Percentiles rank a stretch among this genome's conserved stretches.
These are phyloP conservation scores for Trichothecium sympodiale DNA, from an alignment of 2,329 filamentous ascomycete genomes.

Conservation along the genomic window DNA sequence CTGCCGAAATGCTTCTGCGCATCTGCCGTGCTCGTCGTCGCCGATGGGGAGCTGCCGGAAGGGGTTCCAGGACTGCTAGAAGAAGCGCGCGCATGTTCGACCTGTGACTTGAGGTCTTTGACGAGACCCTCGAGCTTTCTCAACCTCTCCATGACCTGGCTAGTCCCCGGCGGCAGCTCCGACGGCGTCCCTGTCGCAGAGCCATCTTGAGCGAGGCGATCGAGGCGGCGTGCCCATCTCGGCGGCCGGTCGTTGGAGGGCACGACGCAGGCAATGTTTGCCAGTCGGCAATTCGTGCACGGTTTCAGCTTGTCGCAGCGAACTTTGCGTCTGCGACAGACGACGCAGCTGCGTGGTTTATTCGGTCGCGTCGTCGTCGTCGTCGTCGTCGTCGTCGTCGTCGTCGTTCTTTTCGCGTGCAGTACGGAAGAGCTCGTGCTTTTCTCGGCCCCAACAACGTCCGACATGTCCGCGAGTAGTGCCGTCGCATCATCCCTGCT, in stretches of 20 bases:
- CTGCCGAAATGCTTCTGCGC: conserved; percentile 33
- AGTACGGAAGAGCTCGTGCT: conserved; percentile 8
- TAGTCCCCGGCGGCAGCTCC: too few relatives aligned
- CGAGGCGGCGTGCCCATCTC: conserved; percentile 41
- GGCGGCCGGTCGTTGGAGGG: conserved; percentile 38
- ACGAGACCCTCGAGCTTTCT: conserved; percentile 38
- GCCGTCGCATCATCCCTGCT: too few relatives aligned
- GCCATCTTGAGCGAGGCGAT: conserved; percentile 20
- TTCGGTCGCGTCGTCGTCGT: conserved; percentile 3
- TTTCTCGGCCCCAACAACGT: conserved; percentile 11
- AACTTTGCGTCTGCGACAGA: conserved; percentile 43
- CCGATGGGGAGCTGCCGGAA: neutral
- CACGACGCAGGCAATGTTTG: conserved; percentile 38
- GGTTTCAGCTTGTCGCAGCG: conserved; percentile 45
- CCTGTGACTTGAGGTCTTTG: conserved; percentile 34
- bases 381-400: neutral
- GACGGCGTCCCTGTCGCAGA: neutral
- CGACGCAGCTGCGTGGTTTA: conserved; percentile 35
- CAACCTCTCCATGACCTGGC: conserved; percentile 35
- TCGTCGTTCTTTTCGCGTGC: conserved; percentile 12
- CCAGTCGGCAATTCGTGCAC: conserved; percentile 44
- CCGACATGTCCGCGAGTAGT: neutral
- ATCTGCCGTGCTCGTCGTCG: conserved; percentile 2
- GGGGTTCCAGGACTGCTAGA: conserved; percentile 9
- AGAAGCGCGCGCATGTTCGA: conserved; percentile 25